Evolutionary conservation across 306 rosid species (phyloP).

Genomic region (Fragaria nilgerrensis): DNA sequence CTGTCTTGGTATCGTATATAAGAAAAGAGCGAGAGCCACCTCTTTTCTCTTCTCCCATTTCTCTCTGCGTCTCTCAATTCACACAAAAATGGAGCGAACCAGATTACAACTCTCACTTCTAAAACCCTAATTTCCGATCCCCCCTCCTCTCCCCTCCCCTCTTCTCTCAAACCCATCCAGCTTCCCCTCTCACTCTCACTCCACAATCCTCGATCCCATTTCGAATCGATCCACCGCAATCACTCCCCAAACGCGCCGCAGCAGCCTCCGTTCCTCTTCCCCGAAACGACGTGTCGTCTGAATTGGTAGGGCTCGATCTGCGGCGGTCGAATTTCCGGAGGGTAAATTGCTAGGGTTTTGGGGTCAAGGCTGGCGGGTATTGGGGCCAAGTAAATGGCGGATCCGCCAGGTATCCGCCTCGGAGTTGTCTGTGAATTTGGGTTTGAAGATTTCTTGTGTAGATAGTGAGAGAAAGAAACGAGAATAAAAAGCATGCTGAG

Average conservation of each 20-base stretch:
- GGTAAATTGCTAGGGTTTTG: conserved; percentile 29
- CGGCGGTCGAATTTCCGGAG: conserved; percentile 12
- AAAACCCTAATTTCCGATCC: conserved; percentile 78
- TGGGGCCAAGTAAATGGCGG: conserved; percentile 73
- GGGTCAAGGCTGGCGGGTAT: conserved; percentile 71
- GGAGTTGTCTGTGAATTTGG: conserved; percentile 23
- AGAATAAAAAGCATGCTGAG: conserved; percentile 72
- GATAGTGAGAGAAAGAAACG: not conserved
- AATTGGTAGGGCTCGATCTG: conserved; percentile 37
- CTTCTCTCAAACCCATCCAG: conserved; percentile 16
- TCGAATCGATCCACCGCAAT: conserved; percentile 31
- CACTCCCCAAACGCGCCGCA: conserved; percentile 8
- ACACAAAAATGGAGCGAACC: conserved; percentile 18
- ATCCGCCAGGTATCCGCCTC: conserved; percentile 74
- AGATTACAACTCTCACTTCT: conserved; percentile 44
- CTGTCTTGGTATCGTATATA: not conserved
- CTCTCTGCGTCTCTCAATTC: not conserved
- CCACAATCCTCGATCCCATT: conserved; percentile 36
- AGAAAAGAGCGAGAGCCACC: conserved; percentile 1
- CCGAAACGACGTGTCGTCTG: conserved; percentile 1
- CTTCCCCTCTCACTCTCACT: conserved; percentile 19
- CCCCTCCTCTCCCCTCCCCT: not conserved
- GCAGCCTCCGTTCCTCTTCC: not conserved
- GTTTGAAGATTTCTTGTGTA: conserved; percentile 27
- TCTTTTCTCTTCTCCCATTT: not conserved